phyloP scores from a whole-genome alignment of 2,329 filamentous ascomycete genomes.

The Neofusicoccum sp. region DNA sequence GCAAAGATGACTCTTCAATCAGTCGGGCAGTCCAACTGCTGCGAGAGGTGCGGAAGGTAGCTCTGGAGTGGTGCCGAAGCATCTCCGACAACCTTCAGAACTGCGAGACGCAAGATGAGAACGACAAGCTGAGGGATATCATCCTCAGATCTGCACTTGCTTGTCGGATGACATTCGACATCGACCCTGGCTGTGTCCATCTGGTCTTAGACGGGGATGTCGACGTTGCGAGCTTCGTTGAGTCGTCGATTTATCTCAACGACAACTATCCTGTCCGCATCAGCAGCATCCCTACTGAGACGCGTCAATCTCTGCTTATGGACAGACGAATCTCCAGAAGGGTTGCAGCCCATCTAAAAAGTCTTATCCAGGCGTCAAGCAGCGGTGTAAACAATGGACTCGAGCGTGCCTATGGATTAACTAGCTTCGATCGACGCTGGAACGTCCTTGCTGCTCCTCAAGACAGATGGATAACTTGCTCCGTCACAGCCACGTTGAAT shows the following conservation, averaged over 20 bases:
- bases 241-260: slow-evolving; percentile 40
- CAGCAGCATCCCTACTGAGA: background rate
- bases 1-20: background rate
- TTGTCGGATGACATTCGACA: slow-evolving; percentile 8
- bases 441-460: background rate
- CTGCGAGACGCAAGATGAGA: background rate
- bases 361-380: background rate
- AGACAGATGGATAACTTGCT: background rate
- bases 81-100: background rate
- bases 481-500: background rate
- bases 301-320: background rate
- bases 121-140: background rate
- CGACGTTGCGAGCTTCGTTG: slow-evolving; percentile 35
- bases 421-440: background rate
- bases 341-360: background rate
- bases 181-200: background rate
- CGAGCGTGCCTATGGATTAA: background rate
- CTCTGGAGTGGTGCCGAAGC: slow-evolving; percentile 12
- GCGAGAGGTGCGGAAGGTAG: background rate
- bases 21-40: background rate
- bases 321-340: background rate
- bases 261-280: slow-evolving; percentile 26
- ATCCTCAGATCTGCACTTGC: background rate
- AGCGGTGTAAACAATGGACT: slow-evolving; percentile 23
- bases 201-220: background rate